Conservation (phyloP, 352 stramenopile genomes). For the Phytophthora citrophthora region DNA sequence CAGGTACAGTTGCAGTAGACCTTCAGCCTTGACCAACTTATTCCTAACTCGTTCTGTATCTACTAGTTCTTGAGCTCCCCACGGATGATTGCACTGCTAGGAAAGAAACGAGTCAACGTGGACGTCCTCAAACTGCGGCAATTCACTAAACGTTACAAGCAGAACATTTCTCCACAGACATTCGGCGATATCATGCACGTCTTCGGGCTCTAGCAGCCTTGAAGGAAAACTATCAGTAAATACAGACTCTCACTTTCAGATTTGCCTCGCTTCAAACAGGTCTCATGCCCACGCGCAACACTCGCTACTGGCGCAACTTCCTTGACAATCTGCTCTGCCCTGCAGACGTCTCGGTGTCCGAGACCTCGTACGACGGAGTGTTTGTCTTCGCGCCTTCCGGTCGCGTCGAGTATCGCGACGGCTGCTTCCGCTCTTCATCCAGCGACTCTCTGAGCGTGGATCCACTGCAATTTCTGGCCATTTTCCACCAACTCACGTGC, state of each 20-base stretch:
- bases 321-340: slow-evolving; percentile 40
- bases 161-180: slow-evolving; percentile 38
- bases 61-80: slow-evolving; percentile 70
- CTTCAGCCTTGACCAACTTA: too few species aligned
- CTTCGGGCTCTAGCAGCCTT: slow-evolving; percentile 39
- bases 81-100: slow-evolving; percentile 58
- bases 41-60: too few species aligned
- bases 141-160: slow-evolving; percentile 73
- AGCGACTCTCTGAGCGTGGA: slow-evolving; percentile 9
- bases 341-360: neutral
- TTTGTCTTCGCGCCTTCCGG: slow-evolving; percentile 49
- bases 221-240: slow-evolving; percentile 3
- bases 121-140: slow-evolving; percentile 57
- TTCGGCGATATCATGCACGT: slow-evolving; percentile 54
- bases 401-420: slow-evolving; percentile 47
- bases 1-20: slow-evolving; percentile 39
- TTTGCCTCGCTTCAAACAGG: slow-evolving; percentile 1
- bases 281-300: slow-evolving; percentile 49
- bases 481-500: slow-evolving; percentile 57
- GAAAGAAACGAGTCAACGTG: slow-evolving; percentile 47
- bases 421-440: slow-evolving; percentile 45
- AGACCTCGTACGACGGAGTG: slow-evolving; percentile 51
- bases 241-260: slow-evolving; percentile 20
- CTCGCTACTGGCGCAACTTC: slow-evolving; percentile 50
- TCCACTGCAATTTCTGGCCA: slow-evolving; percentile 27